Evolutionary conservation across 2,329 filamentous ascomycete genomes (phyloP).

Genomic region (Cyphellophora europaea): DNA sequence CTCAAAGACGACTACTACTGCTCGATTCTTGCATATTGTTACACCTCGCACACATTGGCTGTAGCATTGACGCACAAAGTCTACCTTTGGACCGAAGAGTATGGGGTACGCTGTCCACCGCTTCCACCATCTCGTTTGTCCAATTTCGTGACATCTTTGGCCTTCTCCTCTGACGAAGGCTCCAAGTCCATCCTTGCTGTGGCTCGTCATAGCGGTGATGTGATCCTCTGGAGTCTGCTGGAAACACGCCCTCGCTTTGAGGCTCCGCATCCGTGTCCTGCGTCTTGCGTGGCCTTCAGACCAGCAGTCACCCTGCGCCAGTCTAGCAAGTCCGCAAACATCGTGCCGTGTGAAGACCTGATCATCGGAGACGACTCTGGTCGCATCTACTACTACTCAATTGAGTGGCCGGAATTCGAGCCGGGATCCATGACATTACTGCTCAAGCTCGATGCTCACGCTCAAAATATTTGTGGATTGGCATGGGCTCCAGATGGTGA

Average conservation of each 20-base stretch:
- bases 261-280: constrained; percentile 58
- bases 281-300: constrained; percentile 76
- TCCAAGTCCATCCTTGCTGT: constrained; percentile 73
- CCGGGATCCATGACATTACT: constrained; percentile 65
- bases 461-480: constrained; percentile 88
- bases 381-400: constrained; percentile 74
- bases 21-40: constrained; percentile 77
- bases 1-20: constrained; percentile 96
- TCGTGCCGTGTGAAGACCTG: constrained; percentile 64
- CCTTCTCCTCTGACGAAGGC: constrained; percentile 75
- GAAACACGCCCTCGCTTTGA: constrained; percentile 61
- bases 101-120: constrained; percentile 54
- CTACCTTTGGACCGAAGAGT: constrained; percentile 79
- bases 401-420: constrained; percentile 62
- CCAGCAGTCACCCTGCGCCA: constrained; percentile 47
- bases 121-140: constrained; percentile 38
- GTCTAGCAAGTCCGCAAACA: constrained; percentile 38
- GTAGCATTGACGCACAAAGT: constrained; percentile 72
- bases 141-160: constrained; percentile 70
- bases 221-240: constrained; percentile 69
- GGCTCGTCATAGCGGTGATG: constrained; percentile 65
- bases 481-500: constrained; percentile 71
- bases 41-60: constrained; percentile 64
- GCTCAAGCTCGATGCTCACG: constrained; percentile 67
- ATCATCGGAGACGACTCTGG: constrained; percentile 78